These are phyloP conservation scores for Corymbia calophylla DNA, from an alignment of 441 rosid genomes.

Conservation along the genomic window DNA sequence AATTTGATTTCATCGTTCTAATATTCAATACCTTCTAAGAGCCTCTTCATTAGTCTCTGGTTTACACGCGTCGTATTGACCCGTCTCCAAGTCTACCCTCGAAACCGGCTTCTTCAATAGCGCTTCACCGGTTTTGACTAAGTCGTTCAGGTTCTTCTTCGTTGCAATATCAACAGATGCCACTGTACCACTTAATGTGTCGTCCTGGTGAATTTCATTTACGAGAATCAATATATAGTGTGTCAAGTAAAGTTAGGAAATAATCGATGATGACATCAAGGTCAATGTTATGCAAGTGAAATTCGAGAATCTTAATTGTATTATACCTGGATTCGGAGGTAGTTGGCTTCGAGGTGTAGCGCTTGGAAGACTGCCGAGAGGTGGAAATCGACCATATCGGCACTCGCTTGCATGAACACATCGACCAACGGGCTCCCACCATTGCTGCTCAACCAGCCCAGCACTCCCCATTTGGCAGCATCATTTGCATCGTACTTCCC, in stretches of 20 bases:
- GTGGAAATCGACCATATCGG: slow-evolving; percentile 60
- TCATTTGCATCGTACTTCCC: slow-evolving; percentile 20
- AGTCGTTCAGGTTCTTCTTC: slow-evolving; percentile 27
- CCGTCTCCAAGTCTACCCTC: slow-evolving; percentile 40
- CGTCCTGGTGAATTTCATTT: slow-evolving; percentile 23
- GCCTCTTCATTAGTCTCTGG: background rate
- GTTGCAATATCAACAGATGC: slow-evolving; percentile 54
- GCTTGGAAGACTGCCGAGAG: slow-evolving; percentile 45
- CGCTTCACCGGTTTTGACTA: slow-evolving; percentile 37
- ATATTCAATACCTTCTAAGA: slow-evolving; percentile 14
- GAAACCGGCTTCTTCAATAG: slow-evolving; percentile 39
- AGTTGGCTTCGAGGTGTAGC: slow-evolving; percentile 42
- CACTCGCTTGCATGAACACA: slow-evolving; percentile 38
- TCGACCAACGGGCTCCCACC: slow-evolving; percentile 34
- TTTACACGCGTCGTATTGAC: background rate
- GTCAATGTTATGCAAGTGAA: background rate
- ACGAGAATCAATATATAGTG: background rate
- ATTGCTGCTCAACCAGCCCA: slow-evolving; percentile 30
- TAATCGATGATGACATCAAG: background rate
- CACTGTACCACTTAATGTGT: slow-evolving; percentile 28
- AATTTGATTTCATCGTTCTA: background rate
- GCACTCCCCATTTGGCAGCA: slow-evolving; percentile 32
- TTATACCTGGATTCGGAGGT: slow-evolving; percentile 53
- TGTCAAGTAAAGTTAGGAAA: background rate
- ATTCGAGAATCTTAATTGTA: background rate